Conservation (phyloP, 495 filamentous ascomycete species). For the Mytilinidion resinicola region DNA sequence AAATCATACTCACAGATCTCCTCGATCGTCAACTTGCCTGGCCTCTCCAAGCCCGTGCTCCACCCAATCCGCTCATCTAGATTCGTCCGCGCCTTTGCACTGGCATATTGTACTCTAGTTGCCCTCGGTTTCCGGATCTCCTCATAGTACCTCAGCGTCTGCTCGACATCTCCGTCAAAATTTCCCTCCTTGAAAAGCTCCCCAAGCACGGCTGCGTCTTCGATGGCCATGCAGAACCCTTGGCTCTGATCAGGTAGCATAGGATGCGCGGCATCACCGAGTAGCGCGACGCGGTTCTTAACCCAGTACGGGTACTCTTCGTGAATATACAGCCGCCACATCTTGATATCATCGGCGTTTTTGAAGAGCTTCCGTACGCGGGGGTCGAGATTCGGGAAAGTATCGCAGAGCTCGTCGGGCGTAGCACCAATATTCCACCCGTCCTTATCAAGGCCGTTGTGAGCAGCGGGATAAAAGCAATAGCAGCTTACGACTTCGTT, state of each 20-base stretch:
- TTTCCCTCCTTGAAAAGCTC: conserved; percentile 42
- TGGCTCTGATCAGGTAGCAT: conserved; percentile 49
- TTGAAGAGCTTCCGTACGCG: conserved; percentile 14
- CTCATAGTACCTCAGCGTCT: conserved; percentile 41
- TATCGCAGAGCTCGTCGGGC: conserved; percentile 14
- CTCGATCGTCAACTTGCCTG: background rate
- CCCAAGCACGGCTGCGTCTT: conserved; percentile 45
- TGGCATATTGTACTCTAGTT: conserved; percentile 39
- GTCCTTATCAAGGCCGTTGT: too few species aligned
- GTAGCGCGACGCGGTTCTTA: conserved; percentile 40
- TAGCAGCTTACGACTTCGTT: conserved; percentile 31
- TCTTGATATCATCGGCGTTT: conserved; percentile 38
- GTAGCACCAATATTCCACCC: background rate
- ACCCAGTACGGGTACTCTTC: conserved; percentile 43
- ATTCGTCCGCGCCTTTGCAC: conserved; percentile 6
- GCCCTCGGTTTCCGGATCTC: conserved; percentile 40
- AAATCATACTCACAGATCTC: background rate
- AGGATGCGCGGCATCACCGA: conserved; percentile 40
- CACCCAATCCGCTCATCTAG: conserved; percentile 14
- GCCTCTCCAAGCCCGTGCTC: background rate
- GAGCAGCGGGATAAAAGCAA: conserved; percentile 29
- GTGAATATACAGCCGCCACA: conserved; percentile 42
- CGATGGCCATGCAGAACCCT: conserved; percentile 47
- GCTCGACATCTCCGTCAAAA: conserved; percentile 39
- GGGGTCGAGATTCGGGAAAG: conserved; percentile 24